Base-by-base conservation (phyloP, 176 grass and related monocot species). In the Carex myosuroides region DNA sequence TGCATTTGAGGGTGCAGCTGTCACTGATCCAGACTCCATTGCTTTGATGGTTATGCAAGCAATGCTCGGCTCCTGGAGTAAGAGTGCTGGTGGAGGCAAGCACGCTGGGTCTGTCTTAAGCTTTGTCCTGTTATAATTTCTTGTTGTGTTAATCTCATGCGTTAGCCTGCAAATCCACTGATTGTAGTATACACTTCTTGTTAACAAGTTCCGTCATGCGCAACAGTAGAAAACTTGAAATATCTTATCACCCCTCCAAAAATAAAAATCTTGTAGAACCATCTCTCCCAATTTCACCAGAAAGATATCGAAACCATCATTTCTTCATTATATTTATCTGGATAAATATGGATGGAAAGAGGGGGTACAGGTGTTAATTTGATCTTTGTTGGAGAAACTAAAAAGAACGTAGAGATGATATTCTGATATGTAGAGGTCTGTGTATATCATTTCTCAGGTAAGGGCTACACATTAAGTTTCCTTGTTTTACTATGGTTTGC, bases 1-100 rank as follows among this genome's bases (percentile, higher is more conserved):
- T 86, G 96, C 96, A 58, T 95, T 99, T 83, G 90, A 79, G 73
- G 96, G 96, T 84, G 93, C 96, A 84, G 90, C 93, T 42, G 88
- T 89, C 88, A 64, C 86, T 46, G 96, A 99, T 88, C 96, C 96
- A 61, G 96, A 99, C 85, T 99, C 96, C 76, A 89, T 99, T 84
- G 91, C 96, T 60, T 89, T 99, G 53, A 99, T 99, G 96, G 96
- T 99, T 57, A 95, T 99, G 89, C 96, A 99, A 87, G 84, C 93
- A 70, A 94, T 99, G 93, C 91, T 99, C 57, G 96, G 96, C 77
- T 96, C 93, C 64, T 99, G 96, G 93, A 94, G 90, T 85, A 99
- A 99, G 85, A 90, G 79, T 73, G 48, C 78, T 79, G 86, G 88
- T 64, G 93, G 93, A 81, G 96, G 96, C 77, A 99, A 99, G 57